A percentile compares a stretch with the other conserved stretches of the same genome.
Conservation (phyloP, 108 stramenopile species). For the Pseudonitzschia multiseries region DNA sequence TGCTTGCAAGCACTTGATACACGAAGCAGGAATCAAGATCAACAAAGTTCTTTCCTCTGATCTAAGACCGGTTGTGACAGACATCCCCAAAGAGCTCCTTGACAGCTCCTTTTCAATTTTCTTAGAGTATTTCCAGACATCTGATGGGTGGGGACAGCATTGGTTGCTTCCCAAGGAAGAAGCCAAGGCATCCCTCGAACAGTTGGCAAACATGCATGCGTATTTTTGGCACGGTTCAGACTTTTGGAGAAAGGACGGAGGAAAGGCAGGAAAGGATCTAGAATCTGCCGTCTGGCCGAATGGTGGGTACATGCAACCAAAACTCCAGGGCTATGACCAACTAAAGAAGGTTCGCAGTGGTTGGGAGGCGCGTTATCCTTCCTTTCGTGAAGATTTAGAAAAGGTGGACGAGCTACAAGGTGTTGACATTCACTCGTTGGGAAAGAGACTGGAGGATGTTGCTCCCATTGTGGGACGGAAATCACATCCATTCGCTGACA, state of each 20-base stretch:
- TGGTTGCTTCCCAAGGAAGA: constrained; percentile 49
- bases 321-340: constrained; percentile 55
- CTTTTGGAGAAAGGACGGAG: constrained; percentile 55
- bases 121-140: constrained; percentile 55
- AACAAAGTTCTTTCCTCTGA: constrained; percentile 46
- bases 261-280: constrained; percentile 44
- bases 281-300: constrained; percentile 53
- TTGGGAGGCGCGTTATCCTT: constrained; percentile 36
- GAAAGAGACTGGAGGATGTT: constrained; percentile 46
- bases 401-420: constrained; percentile 34
- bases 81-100: constrained; percentile 42
- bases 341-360: constrained; percentile 47
- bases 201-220: constrained; percentile 70
- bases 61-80: constrained; percentile 35
- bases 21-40: constrained; percentile 46
- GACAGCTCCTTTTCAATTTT: constrained; percentile 52
- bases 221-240: constrained; percentile 64
- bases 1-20: constrained; percentile 39
- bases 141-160: constrained; percentile 58
- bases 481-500: constrained; percentile 56
- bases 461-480: constrained; percentile 36
- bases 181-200: constrained; percentile 39
- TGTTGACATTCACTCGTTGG: constrained; percentile 36
- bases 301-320: constrained; percentile 66
- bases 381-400: constrained; percentile 35